phyloP scores from a whole-genome alignment of 78 protist genomes.

The slime mould (Dictyostelium discoideum) region DNA sequence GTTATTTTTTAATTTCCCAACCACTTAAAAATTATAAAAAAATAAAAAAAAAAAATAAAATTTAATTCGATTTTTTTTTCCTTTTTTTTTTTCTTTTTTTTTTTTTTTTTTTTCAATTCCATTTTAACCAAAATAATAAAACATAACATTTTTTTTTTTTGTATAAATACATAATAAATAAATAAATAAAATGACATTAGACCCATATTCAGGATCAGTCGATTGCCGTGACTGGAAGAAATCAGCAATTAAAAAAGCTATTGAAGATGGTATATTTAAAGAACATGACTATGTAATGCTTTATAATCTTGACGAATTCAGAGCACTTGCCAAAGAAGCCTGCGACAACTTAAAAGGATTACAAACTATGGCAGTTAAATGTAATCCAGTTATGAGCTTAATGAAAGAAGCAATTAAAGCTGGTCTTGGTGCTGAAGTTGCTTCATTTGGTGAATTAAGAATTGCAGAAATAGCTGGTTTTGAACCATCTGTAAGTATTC shows the following conservation, averaged over 20 bases:
- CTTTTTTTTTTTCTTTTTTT: too few relatives aligned
- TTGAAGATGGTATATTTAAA: conserved; percentile 28
- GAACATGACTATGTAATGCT: conserved; percentile 14
- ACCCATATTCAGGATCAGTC: conserved; percentile 7
- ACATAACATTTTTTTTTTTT: too few relatives aligned
- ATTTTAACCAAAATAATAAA: too few relatives aligned
- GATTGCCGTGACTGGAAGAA: conserved; percentile 62
- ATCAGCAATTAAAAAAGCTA: conserved; percentile 3
- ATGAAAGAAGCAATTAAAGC: conserved; percentile 51
- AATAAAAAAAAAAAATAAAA: too few relatives aligned
- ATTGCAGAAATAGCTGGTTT: conserved; percentile 64
- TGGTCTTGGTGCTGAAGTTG: conserved; percentile 77
- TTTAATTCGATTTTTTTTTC: not conserved
- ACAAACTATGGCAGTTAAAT: conserved; percentile 77
- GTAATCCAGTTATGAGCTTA: conserved; percentile 59
- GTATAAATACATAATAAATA: too few relatives aligned
- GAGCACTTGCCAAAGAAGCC: conserved; percentile 41
- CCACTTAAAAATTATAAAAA: not conserved
- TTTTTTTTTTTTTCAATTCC: not conserved
- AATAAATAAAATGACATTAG: not conserved
- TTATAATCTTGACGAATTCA: conserved; percentile 55
- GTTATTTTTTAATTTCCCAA: not conserved
- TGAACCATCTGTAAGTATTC: not conserved
- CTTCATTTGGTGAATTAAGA: conserved; percentile 72
- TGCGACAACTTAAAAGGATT: conserved; percentile 23